Percentiles rank a stretch among this genome's conserved stretches.
Conservation (phyloP, 2,329 filamentous ascomycete genomes). For the Mycocentrospora acerina region DNA sequence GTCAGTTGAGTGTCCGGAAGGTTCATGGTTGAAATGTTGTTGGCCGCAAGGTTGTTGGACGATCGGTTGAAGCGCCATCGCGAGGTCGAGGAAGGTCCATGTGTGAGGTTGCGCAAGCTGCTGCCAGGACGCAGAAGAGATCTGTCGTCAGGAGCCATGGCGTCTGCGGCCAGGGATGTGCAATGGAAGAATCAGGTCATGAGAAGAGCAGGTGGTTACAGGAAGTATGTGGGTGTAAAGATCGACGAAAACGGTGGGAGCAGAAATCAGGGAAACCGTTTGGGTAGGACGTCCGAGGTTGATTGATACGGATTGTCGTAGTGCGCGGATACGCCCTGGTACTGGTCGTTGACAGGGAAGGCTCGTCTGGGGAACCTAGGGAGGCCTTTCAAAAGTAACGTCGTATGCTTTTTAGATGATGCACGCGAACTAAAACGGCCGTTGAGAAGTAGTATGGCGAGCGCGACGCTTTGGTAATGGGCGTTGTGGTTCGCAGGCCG, state of each 20-base stretch:
- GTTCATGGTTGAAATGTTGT: constrained; percentile 33
- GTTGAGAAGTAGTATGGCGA: too few relatives aligned
- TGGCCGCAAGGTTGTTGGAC: constrained; percentile 30
- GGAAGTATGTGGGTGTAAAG: constrained; percentile 4
- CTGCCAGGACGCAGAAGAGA: constrained; percentile 14
- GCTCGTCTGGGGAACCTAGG: constrained; percentile 2
- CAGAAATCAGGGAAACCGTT: too few relatives aligned
- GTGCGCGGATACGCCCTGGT: constrained; percentile 6
- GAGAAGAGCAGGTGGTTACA: not conserved
- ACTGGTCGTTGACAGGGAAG: constrained; percentile 12
- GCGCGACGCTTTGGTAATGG: too few relatives aligned
- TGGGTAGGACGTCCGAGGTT: too few relatives aligned
- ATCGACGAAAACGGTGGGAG: too few relatives aligned
- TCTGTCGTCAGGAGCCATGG: constrained; percentile 30
- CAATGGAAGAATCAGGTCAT: not conserved
- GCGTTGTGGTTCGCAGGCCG: constrained; percentile 7
- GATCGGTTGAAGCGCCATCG: constrained; percentile 43
- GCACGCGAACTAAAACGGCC: too few relatives aligned
- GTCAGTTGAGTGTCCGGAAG: constrained; percentile 17
- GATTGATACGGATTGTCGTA: too few relatives aligned
- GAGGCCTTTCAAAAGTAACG: not conserved
- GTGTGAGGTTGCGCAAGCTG: constrained; percentile 24
- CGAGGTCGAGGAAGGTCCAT: constrained; percentile 26
- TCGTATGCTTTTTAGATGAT: too few relatives aligned
- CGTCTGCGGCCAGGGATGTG: constrained; percentile 19